Evolutionary conservation across 2,329 filamentous ascomycete species (phyloP).

Genomic region (Aspergillus fischeri): DNA sequence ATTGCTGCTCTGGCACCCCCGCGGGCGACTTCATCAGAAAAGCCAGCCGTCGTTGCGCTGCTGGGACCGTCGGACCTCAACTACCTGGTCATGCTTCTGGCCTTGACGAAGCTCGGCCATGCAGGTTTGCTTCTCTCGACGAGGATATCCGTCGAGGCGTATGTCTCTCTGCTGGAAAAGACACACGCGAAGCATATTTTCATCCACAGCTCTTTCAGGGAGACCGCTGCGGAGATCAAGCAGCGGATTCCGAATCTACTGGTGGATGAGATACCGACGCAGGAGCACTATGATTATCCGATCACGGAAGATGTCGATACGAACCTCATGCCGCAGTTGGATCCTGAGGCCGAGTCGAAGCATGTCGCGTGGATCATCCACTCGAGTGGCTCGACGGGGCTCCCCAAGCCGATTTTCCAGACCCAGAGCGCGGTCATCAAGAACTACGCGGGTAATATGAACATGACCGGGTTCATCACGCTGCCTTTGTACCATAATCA

Average conservation of each 20-base stretch:
- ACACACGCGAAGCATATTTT: constrained; percentile 37
- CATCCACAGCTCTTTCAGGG: constrained; percentile 22
- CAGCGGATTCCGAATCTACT: constrained; percentile 17
- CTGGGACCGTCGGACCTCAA: constrained; percentile 53
- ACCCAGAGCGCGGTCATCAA: constrained; percentile 50
- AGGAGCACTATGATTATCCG: constrained; percentile 17
- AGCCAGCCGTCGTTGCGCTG: constrained; percentile 44
- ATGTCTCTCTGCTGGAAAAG: constrained; percentile 45
- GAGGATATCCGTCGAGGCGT: constrained; percentile 49
- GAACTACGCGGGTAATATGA: constrained; percentile 45
- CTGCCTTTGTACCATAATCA: constrained; percentile 59
- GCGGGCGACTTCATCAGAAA: constrained; percentile 22
- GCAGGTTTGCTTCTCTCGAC: constrained; percentile 53
- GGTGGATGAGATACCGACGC: constrained; percentile 25
- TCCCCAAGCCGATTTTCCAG: constrained; percentile 61
- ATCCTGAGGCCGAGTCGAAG: constrained; percentile 23
- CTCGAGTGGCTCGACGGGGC: constrained; percentile 55
- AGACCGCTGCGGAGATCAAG: constrained; percentile 20
- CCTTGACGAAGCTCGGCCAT: constrained; percentile 53
- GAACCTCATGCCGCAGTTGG: constrained; percentile 20
- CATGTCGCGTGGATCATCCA: constrained; percentile 46
- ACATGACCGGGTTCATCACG: constrained; percentile 51
- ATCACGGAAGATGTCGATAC: constrained; percentile 16
- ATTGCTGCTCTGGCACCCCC: constrained; percentile 18
- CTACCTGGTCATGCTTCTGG: constrained; percentile 53